phyloP scores from a whole-genome alignment of 83 land plant genomes.

The Diphasiastrum complanatum region DNA sequence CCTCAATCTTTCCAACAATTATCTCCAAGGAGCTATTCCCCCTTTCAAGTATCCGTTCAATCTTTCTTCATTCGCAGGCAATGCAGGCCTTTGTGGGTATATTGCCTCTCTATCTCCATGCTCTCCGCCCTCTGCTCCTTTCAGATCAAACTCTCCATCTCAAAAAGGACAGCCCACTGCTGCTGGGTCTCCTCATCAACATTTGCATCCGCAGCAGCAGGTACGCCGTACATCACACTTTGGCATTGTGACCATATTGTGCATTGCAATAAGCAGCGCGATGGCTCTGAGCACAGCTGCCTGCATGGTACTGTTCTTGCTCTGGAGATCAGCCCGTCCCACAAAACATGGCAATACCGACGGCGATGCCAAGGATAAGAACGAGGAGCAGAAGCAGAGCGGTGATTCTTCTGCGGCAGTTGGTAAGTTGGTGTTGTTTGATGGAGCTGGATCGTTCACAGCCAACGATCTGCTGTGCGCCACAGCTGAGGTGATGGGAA shows the following conservation, averaged over 20 bases:
- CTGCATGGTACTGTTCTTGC: background rate
- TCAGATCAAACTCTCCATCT: too few relatives aligned
- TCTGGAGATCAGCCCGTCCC: background rate
- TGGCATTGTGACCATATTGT: background rate
- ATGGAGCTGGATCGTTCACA: constrained; percentile 61
- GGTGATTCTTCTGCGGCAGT: constrained; percentile 42
- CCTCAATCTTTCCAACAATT: constrained; percentile 71
- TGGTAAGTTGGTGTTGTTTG: constrained; percentile 88
- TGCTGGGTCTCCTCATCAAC: constrained; percentile 8
- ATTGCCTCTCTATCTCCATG: background rate
- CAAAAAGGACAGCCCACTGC: constrained; percentile 42
- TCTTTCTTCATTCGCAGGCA: constrained; percentile 62
- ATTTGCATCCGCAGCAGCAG: constrained; percentile 18
- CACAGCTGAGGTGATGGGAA: constrained; percentile 88
- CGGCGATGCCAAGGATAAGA: too few relatives aligned
- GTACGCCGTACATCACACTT: background rate
- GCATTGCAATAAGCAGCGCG: background rate
- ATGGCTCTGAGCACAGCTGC: background rate
- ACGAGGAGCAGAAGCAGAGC: constrained; percentile 24
- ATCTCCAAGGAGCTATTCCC: constrained; percentile 71
- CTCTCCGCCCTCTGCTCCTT: constrained; percentile 28
- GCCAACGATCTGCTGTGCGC: constrained; percentile 89
- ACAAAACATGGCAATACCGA: constrained; percentile 7
- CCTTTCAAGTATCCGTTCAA: constrained; percentile 47
- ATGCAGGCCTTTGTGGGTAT: constrained; percentile 70